A percentile compares a stretch with the other conserved stretches of the same genome.
phyloP scores from a whole-genome alignment of 768 basidiomycete genomes.

The Lactarius psammicola region DNA sequence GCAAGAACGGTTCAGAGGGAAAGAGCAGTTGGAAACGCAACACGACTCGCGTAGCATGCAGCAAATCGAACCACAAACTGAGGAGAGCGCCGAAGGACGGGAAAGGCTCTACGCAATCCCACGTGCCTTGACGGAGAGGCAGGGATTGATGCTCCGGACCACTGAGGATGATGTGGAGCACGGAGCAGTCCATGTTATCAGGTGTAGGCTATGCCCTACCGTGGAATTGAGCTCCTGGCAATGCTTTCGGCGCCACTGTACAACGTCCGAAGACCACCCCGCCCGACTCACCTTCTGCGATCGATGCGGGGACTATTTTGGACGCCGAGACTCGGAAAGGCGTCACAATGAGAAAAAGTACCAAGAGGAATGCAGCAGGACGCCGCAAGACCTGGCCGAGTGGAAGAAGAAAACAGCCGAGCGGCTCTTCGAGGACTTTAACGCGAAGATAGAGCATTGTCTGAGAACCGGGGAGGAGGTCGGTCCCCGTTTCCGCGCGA shows the following conservation, averaged over 20 bases:
- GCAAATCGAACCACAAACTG: no score
- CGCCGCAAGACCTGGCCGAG: background rate
- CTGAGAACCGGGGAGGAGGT: background rate
- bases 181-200: background rate
- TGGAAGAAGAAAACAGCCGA: background rate
- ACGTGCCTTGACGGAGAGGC: background rate
- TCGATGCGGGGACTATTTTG: no score
- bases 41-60: background rate
- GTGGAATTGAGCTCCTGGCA: background rate
- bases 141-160: background rate
- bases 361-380: background rate
- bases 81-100: background rate
- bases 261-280: background rate
- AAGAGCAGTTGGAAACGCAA: no score
- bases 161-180: background rate
- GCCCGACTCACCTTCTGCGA: no score
- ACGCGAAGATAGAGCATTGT: no score
- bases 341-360: background rate
- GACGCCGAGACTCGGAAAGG: no score
- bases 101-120: background rate
- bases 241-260: background rate
- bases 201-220: background rate
- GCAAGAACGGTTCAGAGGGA: background rate
- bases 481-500: background rate
- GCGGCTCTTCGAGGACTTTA: background rate